Evolutionary conservation across 306 rosid species (phyloP).

Genomic region (Acacia confusa): DNA sequence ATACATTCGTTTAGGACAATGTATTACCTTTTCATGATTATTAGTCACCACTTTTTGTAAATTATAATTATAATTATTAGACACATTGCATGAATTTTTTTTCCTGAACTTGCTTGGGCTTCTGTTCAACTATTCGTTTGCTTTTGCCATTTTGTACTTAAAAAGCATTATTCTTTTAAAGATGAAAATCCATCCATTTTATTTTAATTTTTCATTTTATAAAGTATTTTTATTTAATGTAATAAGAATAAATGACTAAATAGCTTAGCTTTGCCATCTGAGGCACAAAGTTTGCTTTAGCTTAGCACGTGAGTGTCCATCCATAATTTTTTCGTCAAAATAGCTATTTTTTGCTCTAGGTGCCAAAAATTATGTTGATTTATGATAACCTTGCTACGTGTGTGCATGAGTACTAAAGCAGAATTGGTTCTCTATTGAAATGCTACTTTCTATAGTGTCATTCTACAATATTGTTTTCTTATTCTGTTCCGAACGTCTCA

Average conservation of each 20-base stretch:
- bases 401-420: neutral
- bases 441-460: neutral
- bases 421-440: too few species aligned
- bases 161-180: neutral
- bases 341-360: neutral
- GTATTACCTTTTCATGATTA: slow-evolving; percentile 16
- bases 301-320: neutral
- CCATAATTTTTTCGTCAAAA: neutral
- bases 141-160: neutral
- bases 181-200: neutral
- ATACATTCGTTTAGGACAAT: neutral
- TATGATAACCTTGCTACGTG: neutral
- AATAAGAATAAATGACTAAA: neutral
- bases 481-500: slow-evolving; percentile 10
- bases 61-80: slow-evolving; percentile 8
- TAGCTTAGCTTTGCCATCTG: too few species aligned
- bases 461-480: neutral
- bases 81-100: slow-evolving; percentile 3
- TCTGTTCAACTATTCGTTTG: neutral
- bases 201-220: too few species aligned
- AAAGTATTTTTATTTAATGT: neutral
- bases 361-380: neutral
- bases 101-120: neutral
- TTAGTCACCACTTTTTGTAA: neutral
- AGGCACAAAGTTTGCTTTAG: neutral